Percentiles rank a stretch among this genome's conserved stretches.
These are phyloP conservation scores for Cutaneotrichosporon cyanovorans DNA, from an alignment of 1,284 basidiomycete genomes.

Conservation along the genomic window DNA sequence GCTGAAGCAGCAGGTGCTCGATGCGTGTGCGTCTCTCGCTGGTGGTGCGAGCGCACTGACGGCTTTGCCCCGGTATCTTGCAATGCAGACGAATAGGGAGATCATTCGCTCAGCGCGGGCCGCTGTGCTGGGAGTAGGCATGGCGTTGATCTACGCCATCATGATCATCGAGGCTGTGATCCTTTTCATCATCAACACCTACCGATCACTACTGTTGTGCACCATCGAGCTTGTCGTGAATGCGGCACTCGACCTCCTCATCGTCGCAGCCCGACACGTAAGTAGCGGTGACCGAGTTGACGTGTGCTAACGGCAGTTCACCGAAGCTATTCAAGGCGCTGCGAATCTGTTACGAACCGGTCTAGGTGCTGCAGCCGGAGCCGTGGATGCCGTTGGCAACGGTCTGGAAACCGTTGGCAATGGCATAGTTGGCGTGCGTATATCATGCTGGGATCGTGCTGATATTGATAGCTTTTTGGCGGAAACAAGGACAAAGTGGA, in stretches of 20 bases:
- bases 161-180: conserved; percentile 78
- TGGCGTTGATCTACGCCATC: conserved; percentile 56
- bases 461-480: too few species aligned
- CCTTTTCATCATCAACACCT: conserved; percentile 85
- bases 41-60: conserved; percentile 70
- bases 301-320: conserved; percentile 52
- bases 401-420: too few species aligned
- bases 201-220: conserved; percentile 84
- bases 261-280: conserved; percentile 66
- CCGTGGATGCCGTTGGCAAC: too few species aligned
- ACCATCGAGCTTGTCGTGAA: conserved; percentile 82
- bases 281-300: conserved; percentile 1
- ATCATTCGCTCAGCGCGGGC: conserved; percentile 69
- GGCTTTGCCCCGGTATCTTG: conserved; percentile 78
- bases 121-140: conserved; percentile 66
- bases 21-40: conserved; percentile 76
- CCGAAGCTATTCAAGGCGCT: conserved; percentile 50
- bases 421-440: too few species aligned
- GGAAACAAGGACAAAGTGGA: too few species aligned
- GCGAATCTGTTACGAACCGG: too few species aligned
- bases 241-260: conserved; percentile 69
- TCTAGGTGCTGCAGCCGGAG: too few species aligned
- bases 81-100: conserved; percentile 70
- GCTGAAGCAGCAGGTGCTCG: conserved; percentile 63
- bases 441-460: too few species aligned